Evolutionary conservation across 1,284 basidiomycete genomes (phyloP).

Genomic region (Kalmanozyma brasiliensis): DNA sequence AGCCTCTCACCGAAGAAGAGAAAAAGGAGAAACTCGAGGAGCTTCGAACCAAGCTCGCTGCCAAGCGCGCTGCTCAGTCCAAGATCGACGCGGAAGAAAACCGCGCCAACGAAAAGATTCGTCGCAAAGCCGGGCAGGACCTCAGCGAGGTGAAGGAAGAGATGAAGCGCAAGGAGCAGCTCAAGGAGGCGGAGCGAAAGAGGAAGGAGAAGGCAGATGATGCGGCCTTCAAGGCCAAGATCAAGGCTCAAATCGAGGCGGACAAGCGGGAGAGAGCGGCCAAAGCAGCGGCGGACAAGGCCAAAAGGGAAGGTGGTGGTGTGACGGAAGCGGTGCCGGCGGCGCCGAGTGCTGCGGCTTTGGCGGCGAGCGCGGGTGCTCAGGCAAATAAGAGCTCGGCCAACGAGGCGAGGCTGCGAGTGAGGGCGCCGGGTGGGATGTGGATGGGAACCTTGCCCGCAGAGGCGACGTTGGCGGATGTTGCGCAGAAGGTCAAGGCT

Average conservation of each 20-base stretch:
- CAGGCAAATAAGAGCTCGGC: conserved; percentile 39
- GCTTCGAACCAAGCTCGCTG: conserved; percentile 60
- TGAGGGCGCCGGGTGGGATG: conserved; percentile 58
- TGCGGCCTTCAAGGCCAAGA: conserved; percentile 58
- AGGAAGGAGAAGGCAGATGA: conserved; percentile 61
- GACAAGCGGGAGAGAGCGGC: conserved; percentile 65
- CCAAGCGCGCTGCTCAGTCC: conserved; percentile 60
- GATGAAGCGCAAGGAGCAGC: conserved; percentile 63
- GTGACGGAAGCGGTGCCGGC: conserved; percentile 18
- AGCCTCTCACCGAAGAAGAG: conserved; percentile 93
- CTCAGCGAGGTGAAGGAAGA: conserved; percentile 57
- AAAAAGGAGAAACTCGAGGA: conserved; percentile 84
- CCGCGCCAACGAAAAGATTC: conserved; percentile 64
- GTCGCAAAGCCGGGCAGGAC: conserved; percentile 66
- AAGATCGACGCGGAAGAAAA: conserved; percentile 57
- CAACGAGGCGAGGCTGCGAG: conserved; percentile 61
- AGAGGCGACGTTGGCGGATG: conserved; percentile 53
- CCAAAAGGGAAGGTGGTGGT: conserved; percentile 49
- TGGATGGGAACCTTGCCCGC: conserved; percentile 63
- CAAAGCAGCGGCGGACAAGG: conserved; percentile 63
- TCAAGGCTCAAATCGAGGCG: conserved; percentile 65
- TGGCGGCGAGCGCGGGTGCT: conserved; percentile 37
- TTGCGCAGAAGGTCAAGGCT: conserved; percentile 47
- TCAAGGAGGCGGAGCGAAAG: conserved; percentile 64
- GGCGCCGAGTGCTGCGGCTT: conserved; percentile 34